Evolutionary conservation across 2,329 filamentous ascomycete genomes (phyloP).

Genomic region (Colletotrichum lini): DNA sequence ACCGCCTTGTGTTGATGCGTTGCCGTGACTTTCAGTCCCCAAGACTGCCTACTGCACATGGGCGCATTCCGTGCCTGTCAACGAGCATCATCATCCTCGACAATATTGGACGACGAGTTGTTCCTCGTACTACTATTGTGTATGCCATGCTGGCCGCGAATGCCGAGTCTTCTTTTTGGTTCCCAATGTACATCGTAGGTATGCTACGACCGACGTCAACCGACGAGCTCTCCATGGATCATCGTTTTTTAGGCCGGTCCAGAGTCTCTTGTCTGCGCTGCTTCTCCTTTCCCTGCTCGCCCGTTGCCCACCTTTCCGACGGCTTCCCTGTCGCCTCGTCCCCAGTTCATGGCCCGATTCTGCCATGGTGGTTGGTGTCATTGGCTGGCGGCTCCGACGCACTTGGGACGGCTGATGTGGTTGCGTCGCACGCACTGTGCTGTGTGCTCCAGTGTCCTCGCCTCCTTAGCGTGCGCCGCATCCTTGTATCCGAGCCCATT

Average conservation of each 20-base stretch:
- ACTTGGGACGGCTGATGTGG: slow-evolving; percentile 30
- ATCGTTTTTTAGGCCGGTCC: slow-evolving; percentile 32
- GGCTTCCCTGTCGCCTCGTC: slow-evolving; percentile 15
- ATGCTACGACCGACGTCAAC: slow-evolving; percentile 1
- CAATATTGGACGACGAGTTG: slow-evolving; percentile 33
- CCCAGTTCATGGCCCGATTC: slow-evolving; percentile 40
- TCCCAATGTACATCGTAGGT: not conserved
- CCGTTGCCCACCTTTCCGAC: slow-evolving; percentile 13
- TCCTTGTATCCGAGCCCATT: slow-evolving; percentile 37
- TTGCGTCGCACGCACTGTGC: slow-evolving; percentile 25
- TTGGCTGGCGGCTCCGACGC: slow-evolving; percentile 36
- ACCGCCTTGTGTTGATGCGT: no score
- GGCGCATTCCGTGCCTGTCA: slow-evolving; percentile 26
- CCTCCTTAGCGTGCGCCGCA: slow-evolving; percentile 34
- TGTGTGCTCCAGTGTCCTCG: slow-evolving; percentile 2
- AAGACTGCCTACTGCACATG: not conserved
- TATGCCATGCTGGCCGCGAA: not conserved
- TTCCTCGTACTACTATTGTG: slow-evolving; percentile 12
- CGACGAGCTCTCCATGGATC: slow-evolving; percentile 34
- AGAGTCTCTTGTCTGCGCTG: slow-evolving; percentile 30
- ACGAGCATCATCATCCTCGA: slow-evolving; percentile 10
- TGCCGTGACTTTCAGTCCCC: no score
- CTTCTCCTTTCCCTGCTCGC: slow-evolving; percentile 17
- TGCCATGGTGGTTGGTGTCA: slow-evolving; percentile 23
- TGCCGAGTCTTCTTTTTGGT: slow-evolving; percentile 8